These are phyloP conservation scores for Candida quercuum DNA, from an alignment of 805 yeast genomes.

Conservation along the genomic window DNA sequence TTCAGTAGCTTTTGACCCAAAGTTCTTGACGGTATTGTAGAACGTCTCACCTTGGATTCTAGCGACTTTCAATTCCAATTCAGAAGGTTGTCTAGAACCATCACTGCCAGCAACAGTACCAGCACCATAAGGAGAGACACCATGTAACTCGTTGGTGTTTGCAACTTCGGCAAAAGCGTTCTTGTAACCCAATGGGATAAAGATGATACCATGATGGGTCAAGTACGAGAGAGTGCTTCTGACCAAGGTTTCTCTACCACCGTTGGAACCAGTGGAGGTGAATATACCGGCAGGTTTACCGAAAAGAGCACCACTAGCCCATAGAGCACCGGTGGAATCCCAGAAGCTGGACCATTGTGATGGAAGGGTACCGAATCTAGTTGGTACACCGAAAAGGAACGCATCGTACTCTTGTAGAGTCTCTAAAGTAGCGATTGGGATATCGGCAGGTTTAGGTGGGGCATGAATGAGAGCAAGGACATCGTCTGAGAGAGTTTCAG, in stretches of 20 bases:
- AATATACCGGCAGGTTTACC: conserved; percentile 76
- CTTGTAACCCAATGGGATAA: conserved; percentile 70
- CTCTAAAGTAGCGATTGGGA: conserved; percentile 58
- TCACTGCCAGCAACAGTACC: conserved; percentile 73
- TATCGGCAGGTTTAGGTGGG: conserved; percentile 53
- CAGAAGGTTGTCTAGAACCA: conserved; percentile 65
- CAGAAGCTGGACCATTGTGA: conserved; percentile 71
- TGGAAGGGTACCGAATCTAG: conserved; percentile 78
- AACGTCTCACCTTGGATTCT: conserved; percentile 62
- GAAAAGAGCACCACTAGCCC: conserved; percentile 63
- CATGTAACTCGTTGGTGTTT: conserved; percentile 62
- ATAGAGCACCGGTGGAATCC: conserved; percentile 70
- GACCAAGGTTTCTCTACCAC: conserved; percentile 72
- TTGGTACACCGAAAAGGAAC: conserved; percentile 78
- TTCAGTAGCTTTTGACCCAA: conserved; percentile 10
- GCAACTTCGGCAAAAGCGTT: conserved; percentile 49
- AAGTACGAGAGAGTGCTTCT: conserved; percentile 51
- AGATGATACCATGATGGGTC: conserved; percentile 73
- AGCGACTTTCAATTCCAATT: conserved; percentile 60
- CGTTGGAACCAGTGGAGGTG: conserved; percentile 68
- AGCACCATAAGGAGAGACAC: conserved; percentile 85
- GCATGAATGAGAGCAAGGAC: conserved; percentile 55
- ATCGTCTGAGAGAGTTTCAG: conserved; percentile 67
- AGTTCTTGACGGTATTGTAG: conserved; percentile 37
- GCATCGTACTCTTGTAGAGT: conserved; percentile 68